Evolutionary conservation across 805 yeast species (phyloP), one percentile per base, ranked within the genome.

Genomic region (Saccharomyces mikatae): DNA sequence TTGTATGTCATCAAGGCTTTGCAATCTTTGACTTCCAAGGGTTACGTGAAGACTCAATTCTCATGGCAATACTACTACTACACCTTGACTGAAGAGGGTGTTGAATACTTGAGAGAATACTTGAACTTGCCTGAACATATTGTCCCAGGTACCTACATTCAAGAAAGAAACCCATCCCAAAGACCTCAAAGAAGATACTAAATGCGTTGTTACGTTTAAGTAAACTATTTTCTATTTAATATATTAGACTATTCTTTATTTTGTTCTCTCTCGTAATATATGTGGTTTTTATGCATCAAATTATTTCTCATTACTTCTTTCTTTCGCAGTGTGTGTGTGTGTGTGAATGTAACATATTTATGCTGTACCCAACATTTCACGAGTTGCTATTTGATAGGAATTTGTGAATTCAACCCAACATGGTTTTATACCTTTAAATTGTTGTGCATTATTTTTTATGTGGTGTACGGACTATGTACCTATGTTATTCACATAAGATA

Each of bases 11-110:
- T 94, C 85, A 94, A 94, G 87, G 97, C 99, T 74, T 86, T 94
- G 79, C 99, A 94, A 83, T 92, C 98, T 63, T 89, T 94, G 79
- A 89, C 96, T 75, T 94, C 99, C 63, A 89, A 87, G 80, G 99
- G 99, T 78, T 94, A 74, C 86, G 98, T 94, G 79, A 90, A 92
- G 89, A 94, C 99, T 72, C 98, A 90, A 82, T 94, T 92, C 87
- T 92, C 98, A 74, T 94, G 99, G 99, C 97, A 91, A 86, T 89
- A 89, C 86, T 94, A 94, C 83, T 94, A 94, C 96, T 94, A 94
- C 95, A 89, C 99, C 83, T 87, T 94, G 76, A 94, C 98, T 76
- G 98, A 94, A 76, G 97, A 89, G 80, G 99, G 99, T 86, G 92
- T 94, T 66, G 96, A 90, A 76, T 94, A 82, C 87, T 87, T 94